Percentiles rank a stretch among this genome's conserved stretches.
phyloP scores from a whole-genome alignment of 495 filamentous ascomycete species.

The Evernia prunastri region DNA sequence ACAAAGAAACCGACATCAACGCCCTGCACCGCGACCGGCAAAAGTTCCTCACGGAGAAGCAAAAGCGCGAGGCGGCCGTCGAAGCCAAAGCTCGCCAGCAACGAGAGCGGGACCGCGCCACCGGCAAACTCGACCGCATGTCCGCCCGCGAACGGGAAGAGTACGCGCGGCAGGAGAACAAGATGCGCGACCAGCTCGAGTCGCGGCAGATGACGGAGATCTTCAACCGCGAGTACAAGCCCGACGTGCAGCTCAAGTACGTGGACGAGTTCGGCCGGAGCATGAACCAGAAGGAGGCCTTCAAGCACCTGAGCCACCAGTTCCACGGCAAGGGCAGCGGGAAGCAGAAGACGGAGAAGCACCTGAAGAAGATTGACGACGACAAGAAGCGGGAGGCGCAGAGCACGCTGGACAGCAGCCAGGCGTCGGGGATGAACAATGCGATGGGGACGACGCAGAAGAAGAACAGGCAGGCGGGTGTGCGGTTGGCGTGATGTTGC shows the following conservation, averaged over 20 bases:
- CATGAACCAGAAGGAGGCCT: slow-evolving; percentile 92
- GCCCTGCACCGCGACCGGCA: slow-evolving; percentile 66
- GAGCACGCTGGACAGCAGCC: slow-evolving; percentile 73
- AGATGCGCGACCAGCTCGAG: slow-evolving; percentile 72
- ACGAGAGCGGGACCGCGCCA: slow-evolving; percentile 78
- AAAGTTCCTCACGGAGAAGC: slow-evolving; percentile 75
- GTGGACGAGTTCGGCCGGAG: slow-evolving; percentile 77
- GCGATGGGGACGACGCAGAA: slow-evolving; percentile 66
- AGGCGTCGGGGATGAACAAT: slow-evolving; percentile 74
- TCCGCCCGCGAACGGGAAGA: slow-evolving; percentile 86
- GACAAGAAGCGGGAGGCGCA: slow-evolving; percentile 81
- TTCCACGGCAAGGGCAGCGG: slow-evolving; percentile 98
- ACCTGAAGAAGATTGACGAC: slow-evolving; percentile 92
- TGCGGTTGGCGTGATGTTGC: slow-evolving; percentile 70
- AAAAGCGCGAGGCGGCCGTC: slow-evolving; percentile 61
- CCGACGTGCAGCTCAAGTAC: slow-evolving; percentile 82
- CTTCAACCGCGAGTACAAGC: slow-evolving; percentile 82
- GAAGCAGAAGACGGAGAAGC: slow-evolving; percentile 97
- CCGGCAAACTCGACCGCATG: slow-evolving; percentile 78
- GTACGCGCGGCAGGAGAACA: slow-evolving; percentile 78
- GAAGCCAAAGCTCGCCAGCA: slow-evolving; percentile 74
- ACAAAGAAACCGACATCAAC: slow-evolving; percentile 56
- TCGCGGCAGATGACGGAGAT: slow-evolving; percentile 72
- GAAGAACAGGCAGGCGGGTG: slow-evolving; percentile 84
- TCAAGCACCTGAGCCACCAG: slow-evolving; percentile 88